Base-by-base conservation (phyloP, 805 yeast genomes). In the Spathaspora passalidarum region DNA sequence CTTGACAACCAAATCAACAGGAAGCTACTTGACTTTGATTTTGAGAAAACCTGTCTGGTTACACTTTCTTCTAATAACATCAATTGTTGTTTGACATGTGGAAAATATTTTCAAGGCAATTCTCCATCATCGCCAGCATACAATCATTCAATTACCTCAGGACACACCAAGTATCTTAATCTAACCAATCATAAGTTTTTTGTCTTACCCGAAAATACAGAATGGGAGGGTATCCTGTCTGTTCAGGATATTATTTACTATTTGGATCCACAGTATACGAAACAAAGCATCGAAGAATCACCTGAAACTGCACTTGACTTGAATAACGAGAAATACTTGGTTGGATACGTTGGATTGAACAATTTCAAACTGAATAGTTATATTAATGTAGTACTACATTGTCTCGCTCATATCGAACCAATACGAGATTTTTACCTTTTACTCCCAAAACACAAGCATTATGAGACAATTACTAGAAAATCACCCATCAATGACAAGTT, bases 41-140 rank as follows among this genome's bases (percentile, higher is more conserved):
- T 77, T 43, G 88, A 84, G 38, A 81, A 81, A 56, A 61, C 78
- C 1, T 88, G 96, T 61, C 72, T 80, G 37, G 77, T 83, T 0
- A 76, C 89, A 0, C 66, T 86, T 18, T 73, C 88, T 1, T 75
- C 69, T 32, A 66, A 75, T 17, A 84, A 85, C 54, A 76, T 87
- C 0, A 85, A 86, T 55, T 81, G 87, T 25, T 88, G 96, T 57
- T 63, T 88, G 17, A 75, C 74, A 0, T 88, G 96, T 63, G 92
- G 91, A 26, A 82, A 78, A 55, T 88, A 80, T 62, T 75, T 80
- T 44, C 84, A 81, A 53, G 96, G 96, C 0, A 70, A 89, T 19
- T 76, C 81, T 1, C 67, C 63, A 46, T 60, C 76, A n/a, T 79
- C 91, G 0, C 82, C 82, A 18, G 90, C 91, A 0, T 84, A 80